These are phyloP conservation scores for Dendrothele bispora DNA, from an alignment of 768 basidiomycete species.

Conservation along the genomic window DNA sequence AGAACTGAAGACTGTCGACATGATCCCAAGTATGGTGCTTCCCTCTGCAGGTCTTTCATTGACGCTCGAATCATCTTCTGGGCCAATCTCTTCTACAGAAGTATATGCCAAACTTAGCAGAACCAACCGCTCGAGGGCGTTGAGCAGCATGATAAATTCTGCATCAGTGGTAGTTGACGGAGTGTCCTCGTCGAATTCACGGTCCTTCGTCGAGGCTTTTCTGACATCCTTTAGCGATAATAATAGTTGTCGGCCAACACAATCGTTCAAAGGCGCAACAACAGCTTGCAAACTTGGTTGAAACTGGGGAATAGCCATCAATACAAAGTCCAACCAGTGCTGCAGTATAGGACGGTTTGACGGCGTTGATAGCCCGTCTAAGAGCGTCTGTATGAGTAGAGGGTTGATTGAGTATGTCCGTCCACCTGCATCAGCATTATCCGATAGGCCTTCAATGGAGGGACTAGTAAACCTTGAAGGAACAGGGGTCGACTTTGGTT, in stretches of 20 bases:
- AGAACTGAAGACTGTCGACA: constrained; percentile 87
- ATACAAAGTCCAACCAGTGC: constrained; percentile 95
- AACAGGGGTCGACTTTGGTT: too few species aligned
- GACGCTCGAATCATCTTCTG: constrained; percentile 52
- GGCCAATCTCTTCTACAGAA: constrained; percentile 45
- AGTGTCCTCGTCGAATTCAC: constrained; percentile 40
- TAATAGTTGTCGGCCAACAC: constrained; percentile 71
- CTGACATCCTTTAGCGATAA: constrained; percentile 55
- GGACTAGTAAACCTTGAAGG: too few species aligned
- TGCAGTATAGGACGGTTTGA: constrained; percentile 82
- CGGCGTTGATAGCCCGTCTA: constrained; percentile 72
- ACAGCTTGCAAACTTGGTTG: constrained; percentile 67
- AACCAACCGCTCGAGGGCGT: constrained; percentile 80
- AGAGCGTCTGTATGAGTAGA: constrained; percentile 72
- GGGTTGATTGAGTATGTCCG: constrained; percentile 59
- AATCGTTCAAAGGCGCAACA: constrained; percentile 75
- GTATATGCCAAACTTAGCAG: constrained; percentile 67
- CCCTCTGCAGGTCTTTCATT: constrained; percentile 58
- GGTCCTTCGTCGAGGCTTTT: constrained; percentile 35
- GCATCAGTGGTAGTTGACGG: constrained; percentile 64
- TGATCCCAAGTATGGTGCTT: constrained; percentile 80
- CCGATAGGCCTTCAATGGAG: too few species aligned
- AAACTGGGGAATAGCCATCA: constrained; percentile 88
- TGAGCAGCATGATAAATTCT: constrained; percentile 82
- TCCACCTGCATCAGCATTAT: background rate